These are phyloP conservation scores for Aspergillus viridinutans DNA, from an alignment of 2,329 filamentous ascomycete genomes.

Conservation along the genomic window DNA sequence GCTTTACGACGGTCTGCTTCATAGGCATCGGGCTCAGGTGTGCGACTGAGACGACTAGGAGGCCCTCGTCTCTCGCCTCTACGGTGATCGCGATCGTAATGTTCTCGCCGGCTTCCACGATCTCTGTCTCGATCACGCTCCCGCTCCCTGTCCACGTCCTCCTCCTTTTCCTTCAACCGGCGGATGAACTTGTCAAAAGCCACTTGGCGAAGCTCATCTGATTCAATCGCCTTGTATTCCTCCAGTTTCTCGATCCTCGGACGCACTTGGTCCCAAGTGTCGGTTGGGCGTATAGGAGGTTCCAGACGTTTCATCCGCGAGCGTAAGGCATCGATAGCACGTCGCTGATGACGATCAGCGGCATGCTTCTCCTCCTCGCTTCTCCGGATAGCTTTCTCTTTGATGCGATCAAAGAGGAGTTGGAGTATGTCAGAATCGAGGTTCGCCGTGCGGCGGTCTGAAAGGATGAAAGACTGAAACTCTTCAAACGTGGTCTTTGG, in stretches of 20 bases:
- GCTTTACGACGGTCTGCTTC: slow-evolving; percentile 93
- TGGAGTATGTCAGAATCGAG: slow-evolving; percentile 74
- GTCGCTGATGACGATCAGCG: slow-evolving; percentile 78
- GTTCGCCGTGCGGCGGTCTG: slow-evolving; percentile 82
- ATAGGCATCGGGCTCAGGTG: slow-evolving; percentile 89
- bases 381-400: slow-evolving; percentile 78
- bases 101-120: slow-evolving; percentile 49
- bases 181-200: slow-evolving; percentile 92
- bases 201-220: slow-evolving; percentile 74
- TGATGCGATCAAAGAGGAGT: slow-evolving; percentile 81
- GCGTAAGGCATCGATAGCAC: slow-evolving; percentile 77
- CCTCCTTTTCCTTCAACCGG: slow-evolving; percentile 85
- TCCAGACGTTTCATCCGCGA: slow-evolving; percentile 85
- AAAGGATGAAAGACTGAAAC: slow-evolving; percentile 75
- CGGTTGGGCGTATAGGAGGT: slow-evolving; percentile 69
- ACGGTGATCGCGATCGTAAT: slow-evolving; percentile 52
- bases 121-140: slow-evolving; percentile 51
- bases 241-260: slow-evolving; percentile 72
- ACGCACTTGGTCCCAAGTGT: slow-evolving; percentile 86
- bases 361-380: slow-evolving; percentile 79
- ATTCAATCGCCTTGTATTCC: slow-evolving; percentile 77
- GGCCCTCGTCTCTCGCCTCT: slow-evolving; percentile 38
- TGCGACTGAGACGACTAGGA: slow-evolving; percentile 66
- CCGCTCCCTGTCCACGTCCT: slow-evolving; percentile 65
- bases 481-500: slow-evolving; percentile 83